These are phyloP conservation scores for Gynochthodes officinalis DNA, from an alignment of 257 asterid species.

Conservation along the genomic window DNA sequence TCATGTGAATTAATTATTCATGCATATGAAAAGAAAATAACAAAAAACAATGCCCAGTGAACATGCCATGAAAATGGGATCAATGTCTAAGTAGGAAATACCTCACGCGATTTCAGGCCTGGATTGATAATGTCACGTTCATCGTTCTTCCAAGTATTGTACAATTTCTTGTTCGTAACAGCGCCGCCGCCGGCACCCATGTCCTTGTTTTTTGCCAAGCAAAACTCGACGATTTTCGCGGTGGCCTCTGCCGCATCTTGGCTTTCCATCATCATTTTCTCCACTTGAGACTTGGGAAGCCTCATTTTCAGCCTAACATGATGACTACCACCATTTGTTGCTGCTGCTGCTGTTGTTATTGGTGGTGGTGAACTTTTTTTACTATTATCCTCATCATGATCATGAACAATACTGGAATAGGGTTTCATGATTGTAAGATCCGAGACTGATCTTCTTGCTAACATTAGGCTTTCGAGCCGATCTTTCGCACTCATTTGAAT, in stretches of 20 bases:
- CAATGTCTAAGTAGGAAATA: conserved; percentile 20
- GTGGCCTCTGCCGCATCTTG: conserved; percentile 57
- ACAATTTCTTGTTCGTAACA: conserved; percentile 13
- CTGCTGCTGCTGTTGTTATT: too few relatives aligned
- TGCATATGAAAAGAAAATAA: neutral
- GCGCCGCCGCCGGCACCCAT: conserved; percentile 8
- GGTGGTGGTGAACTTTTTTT: neutral
- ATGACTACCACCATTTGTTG: conserved; percentile 22
- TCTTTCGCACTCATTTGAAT: conserved; percentile 95
- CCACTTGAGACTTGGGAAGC: conserved; percentile 73
- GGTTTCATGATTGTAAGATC: conserved; percentile 67
- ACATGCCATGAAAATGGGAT: conserved; percentile 31
- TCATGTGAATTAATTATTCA: neutral
- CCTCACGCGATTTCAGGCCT: conserved; percentile 59
- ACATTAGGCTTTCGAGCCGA: conserved; percentile 81
- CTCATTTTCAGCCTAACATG: conserved; percentile 61
- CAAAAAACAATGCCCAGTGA: too few relatives aligned
- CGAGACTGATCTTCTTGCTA: conserved; percentile 72
- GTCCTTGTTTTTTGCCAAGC: conserved; percentile 24
- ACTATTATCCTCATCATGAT: neutral
- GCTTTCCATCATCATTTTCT: conserved; percentile 71
- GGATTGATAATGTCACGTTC: conserved; percentile 26
- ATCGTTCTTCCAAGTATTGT: conserved; percentile 10
- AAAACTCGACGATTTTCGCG: conserved; percentile 56
- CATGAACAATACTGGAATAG: conserved; percentile 30